phyloP scores from a whole-genome alignment of 345 rosid species.

The Dipteronia sinensis region DNA sequence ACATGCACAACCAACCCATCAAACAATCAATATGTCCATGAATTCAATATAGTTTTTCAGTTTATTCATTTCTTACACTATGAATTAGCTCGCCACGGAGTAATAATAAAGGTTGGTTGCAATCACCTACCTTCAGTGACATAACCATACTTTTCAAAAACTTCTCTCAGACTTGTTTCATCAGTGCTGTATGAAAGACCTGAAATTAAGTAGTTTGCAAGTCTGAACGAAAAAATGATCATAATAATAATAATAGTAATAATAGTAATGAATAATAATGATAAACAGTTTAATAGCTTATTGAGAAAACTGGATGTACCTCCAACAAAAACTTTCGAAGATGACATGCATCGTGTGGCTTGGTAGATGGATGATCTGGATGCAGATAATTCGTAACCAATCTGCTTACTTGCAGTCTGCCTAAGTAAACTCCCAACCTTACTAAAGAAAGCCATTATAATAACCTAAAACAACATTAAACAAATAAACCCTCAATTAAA shows the following conservation, averaged over 20 bases:
- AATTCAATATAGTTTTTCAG: not conserved
- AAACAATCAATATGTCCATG: not conserved
- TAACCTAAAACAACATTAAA: conserved; percentile 28
- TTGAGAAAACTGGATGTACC: conserved; percentile 41
- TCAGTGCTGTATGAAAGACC: conserved; percentile 75
- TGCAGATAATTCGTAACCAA: conserved; percentile 42
- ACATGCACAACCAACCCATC: not conserved
- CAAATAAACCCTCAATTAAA: not conserved
- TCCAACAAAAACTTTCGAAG: conserved; percentile 80
- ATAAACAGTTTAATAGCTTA: not conserved
- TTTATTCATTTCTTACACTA: not conserved
- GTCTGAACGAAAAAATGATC: not conserved
- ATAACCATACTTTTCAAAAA: conserved; percentile 79
- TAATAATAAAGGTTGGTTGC: conserved; percentile 6
- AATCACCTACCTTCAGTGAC: conserved; percentile 63
- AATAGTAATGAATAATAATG: too few species aligned
- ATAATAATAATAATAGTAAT: too few species aligned
- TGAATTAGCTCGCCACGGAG: not conserved
- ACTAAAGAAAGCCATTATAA: conserved; percentile 77
- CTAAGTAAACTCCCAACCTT: conserved; percentile 69
- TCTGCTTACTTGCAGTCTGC: conserved; percentile 64
- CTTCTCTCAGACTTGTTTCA: conserved; percentile 64
- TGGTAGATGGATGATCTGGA: conserved; percentile 72
- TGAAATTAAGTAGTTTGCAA: conserved; percentile 30
- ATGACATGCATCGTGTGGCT: conserved; percentile 74